Conservation (phyloP, 805 yeast species). For the Candida chilensis region DNA sequence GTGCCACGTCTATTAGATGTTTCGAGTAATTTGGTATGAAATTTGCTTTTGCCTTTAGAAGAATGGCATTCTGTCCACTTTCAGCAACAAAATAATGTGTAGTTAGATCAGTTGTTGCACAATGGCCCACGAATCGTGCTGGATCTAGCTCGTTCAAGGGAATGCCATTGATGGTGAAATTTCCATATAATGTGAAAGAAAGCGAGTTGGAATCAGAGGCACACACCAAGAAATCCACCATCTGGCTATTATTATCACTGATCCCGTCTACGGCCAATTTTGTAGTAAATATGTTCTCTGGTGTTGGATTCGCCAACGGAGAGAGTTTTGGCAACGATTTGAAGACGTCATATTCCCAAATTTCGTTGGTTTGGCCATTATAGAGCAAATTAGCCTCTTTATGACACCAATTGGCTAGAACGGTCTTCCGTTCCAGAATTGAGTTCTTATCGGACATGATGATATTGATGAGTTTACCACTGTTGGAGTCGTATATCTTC, state of each 20-base stretch:
- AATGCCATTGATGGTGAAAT: slow-evolving; percentile 17
- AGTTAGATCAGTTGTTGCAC: slow-evolving; percentile 12
- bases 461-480: slow-evolving; percentile 27
- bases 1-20: slow-evolving; percentile 17
- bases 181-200: slow-evolving; percentile 20
- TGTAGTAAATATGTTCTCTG: slow-evolving; percentile 9
- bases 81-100: slow-evolving; percentile 15
- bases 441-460: slow-evolving; percentile 9
- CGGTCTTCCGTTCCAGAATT: slow-evolving; percentile 10
- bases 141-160: slow-evolving; percentile 7
- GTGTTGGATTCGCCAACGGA: slow-evolving; percentile 10
- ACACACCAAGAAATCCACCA: slow-evolving; percentile 15
- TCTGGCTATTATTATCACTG: slow-evolving; percentile 3
- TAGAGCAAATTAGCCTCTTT: neutral
- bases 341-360: slow-evolving; percentile 17
- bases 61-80: slow-evolving; percentile 4
- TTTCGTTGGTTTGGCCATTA: neutral
- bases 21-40: too few species aligned
- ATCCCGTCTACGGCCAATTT: slow-evolving; percentile 8
- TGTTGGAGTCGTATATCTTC: slow-evolving; percentile 35
- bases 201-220: slow-evolving; percentile 10
- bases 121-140: slow-evolving; percentile 9
- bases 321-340: slow-evolving; percentile 25
- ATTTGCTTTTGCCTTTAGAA: too few species aligned
- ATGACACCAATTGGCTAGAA: neutral